Evolutionary conservation across 306 rosid genomes (phyloP).

Genomic region (Cotoneaster glaucophyllus): DNA sequence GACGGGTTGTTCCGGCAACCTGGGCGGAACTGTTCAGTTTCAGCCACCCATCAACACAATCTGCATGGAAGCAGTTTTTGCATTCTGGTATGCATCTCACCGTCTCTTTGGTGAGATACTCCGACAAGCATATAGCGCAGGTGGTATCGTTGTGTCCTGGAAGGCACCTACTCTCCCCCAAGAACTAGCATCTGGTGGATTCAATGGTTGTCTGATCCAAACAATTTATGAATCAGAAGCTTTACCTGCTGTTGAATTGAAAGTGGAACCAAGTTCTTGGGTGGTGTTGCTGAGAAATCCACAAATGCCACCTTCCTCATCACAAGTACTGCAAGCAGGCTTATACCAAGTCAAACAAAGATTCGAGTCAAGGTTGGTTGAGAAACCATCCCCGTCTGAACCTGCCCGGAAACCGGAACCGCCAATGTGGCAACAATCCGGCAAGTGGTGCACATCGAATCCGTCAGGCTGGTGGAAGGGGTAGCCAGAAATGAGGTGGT

Average conservation of each 20-base stretch:
- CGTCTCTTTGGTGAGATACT: constrained; percentile 53
- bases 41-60: constrained; percentile 73
- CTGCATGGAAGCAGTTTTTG: constrained; percentile 66
- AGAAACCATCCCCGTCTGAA: constrained; percentile 9
- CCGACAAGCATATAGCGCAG: constrained; percentile 67
- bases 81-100: constrained; percentile 74
- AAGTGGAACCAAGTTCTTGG: constrained; percentile 34
- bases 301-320: constrained; percentile 37
- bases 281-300: constrained; percentile 36
- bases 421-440: constrained; percentile 20
- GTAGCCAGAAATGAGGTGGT: constrained; percentile 51
- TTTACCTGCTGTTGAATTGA: constrained; percentile 37
- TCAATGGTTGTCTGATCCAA: constrained; percentile 60
- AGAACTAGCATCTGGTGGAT: constrained; percentile 51
- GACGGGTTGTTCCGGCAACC: constrained; percentile 59
- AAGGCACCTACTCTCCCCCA: constrained; percentile 54
- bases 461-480: constrained; percentile 31
- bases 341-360: constrained; percentile 42
- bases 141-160: constrained; percentile 49
- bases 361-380: constrained; percentile 29
- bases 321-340: constrained; percentile 55
- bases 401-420: constrained; percentile 34
- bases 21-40: constrained; percentile 48
- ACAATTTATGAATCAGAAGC: constrained; percentile 11
- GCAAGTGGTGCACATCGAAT: constrained; percentile 39